Conservation (phyloP, 148 eudicot species). For the Silene conica region DNA sequence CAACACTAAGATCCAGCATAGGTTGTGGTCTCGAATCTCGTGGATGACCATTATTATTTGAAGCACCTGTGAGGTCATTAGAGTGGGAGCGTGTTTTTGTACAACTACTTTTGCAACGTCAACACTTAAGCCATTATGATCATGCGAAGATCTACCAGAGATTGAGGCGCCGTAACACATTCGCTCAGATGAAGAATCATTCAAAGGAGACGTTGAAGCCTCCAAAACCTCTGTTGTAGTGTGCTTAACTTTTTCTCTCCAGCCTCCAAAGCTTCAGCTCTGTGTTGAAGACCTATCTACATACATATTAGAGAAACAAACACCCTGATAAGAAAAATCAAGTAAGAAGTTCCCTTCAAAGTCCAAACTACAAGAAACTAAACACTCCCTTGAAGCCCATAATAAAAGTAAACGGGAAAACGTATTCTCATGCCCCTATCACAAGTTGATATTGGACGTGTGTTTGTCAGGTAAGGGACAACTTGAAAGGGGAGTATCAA, state of each 20-base stretch:
- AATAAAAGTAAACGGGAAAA: not conserved
- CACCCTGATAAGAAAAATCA: not conserved
- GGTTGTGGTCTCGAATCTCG: too few relatives aligned
- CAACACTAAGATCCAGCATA: constrained; percentile 38
- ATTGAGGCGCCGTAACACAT: constrained; percentile 35
- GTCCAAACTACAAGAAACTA: too few relatives aligned
- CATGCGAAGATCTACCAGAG: constrained; percentile 38
- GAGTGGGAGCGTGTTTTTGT: constrained; percentile 33
- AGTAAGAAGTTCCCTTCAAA: not conserved
- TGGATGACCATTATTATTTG: constrained; percentile 29
- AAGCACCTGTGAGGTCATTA: constrained; percentile 25
- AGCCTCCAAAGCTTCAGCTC: constrained; percentile 36
- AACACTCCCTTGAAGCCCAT: not conserved
- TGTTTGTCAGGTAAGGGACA: too few relatives aligned
- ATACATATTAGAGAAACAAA: constrained; percentile 18
- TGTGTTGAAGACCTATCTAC: constrained; percentile 19
- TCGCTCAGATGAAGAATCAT: constrained; percentile 28
- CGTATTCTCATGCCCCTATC: too few relatives aligned
- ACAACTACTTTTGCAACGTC: constrained; percentile 37
- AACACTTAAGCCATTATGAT: constrained; percentile 17
- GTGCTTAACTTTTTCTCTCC: constrained; percentile 34
- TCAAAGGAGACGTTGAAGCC: constrained; percentile 22
- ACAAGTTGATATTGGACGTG: too few relatives aligned
- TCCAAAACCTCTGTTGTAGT: constrained; percentile 20
- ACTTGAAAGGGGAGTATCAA: too few relatives aligned